Evolutionary conservation across 352 stramenopile species (phyloP), one percentile per base, ranked within the genome.

Genomic region (Globisporangium ultimum): DNA sequence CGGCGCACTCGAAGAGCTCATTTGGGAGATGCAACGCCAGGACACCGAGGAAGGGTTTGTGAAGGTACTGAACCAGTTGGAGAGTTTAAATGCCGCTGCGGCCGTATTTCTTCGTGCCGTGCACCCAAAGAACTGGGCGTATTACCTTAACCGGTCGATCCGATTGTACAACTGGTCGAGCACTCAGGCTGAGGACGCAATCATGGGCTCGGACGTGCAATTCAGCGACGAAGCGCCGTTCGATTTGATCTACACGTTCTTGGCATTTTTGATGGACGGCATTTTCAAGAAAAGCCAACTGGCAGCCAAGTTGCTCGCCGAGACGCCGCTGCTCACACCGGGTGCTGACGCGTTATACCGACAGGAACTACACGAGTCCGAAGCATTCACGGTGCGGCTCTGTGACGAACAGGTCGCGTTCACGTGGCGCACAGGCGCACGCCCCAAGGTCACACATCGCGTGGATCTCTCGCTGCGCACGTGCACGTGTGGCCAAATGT

Each of bases 351-450:
- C 66, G 8, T 36, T 89, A 34, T 91, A 93, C 53, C 75, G 74
- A 34, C 69, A 83, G 28, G 83, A 89, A 54, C 65, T 87, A 13
- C 67, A 85, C 20, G 77, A 84, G 58, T 79, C 83, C 3, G 64
- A 76, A 21, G 59, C 66, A 53, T 91, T 82, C 61, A 88, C 79
- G 14, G 77, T 89, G 50, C 83, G 83, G 14, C 58, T 84, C 20
- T 89, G 83, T 48, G 83, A 93, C 52, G 83, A 88, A 28, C 79
- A 86, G 58, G 73, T 91, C 14, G 83, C 80, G 14, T 93, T 89
- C 45, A 85, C 80, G 48, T 93, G 80, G 80, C 74, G 83, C 38
- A 89, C 78, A 1, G 83, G 83, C 2, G 71, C 74, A 34, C 80
- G 83, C 7, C 83, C 83, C 2, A 93, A 93, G 61, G 64, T 89